These are phyloP conservation scores for Phoma sp. DNA, from an alignment of 2,329 filamentous ascomycete species.

Conservation along the genomic window DNA sequence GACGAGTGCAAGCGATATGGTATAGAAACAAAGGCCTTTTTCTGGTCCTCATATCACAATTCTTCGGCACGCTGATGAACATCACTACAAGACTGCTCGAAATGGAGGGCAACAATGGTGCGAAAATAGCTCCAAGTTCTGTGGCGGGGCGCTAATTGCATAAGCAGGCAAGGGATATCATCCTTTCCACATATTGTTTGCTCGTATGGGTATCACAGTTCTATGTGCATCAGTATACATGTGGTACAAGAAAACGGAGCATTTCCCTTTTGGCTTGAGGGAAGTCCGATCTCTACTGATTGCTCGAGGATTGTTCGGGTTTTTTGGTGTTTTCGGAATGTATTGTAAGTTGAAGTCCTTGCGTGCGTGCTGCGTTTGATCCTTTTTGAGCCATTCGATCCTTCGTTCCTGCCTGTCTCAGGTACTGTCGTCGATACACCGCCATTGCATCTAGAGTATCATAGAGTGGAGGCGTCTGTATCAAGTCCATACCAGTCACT, in stretches of 20 bases:
- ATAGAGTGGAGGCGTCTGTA: no score
- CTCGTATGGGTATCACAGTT: conserved; percentile 76
- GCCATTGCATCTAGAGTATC: not conserved
- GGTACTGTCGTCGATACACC: not conserved
- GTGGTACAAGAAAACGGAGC: conserved; percentile 69
- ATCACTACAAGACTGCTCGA: conserved; percentile 78
- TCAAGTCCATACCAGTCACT: conserved; percentile 4
- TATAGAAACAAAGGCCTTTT: conserved; percentile 72
- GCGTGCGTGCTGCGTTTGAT: no score
- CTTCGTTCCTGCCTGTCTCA: not conserved
- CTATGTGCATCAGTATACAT: conserved; percentile 73
- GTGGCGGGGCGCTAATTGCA: not conserved
- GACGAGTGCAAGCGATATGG: conserved; percentile 57
- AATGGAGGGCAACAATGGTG: conserved; percentile 65
- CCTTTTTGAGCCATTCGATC: no score
- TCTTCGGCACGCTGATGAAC: conserved; percentile 88
- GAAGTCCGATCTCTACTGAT: conserved; percentile 72
- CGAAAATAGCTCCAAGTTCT: not conserved
- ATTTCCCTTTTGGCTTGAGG: conserved; percentile 72
- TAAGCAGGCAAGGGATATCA: conserved; percentile 67
- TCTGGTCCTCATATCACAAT: conserved; percentile 74
- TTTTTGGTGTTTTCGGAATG: conserved; percentile 79
- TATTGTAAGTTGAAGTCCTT: conserved; percentile 58
- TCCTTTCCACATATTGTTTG: conserved; percentile 79
- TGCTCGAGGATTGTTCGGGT: conserved; percentile 71